Conservation (phyloP, 2,329 filamentous ascomycete species). For the Apiospora saccharicola region DNA sequence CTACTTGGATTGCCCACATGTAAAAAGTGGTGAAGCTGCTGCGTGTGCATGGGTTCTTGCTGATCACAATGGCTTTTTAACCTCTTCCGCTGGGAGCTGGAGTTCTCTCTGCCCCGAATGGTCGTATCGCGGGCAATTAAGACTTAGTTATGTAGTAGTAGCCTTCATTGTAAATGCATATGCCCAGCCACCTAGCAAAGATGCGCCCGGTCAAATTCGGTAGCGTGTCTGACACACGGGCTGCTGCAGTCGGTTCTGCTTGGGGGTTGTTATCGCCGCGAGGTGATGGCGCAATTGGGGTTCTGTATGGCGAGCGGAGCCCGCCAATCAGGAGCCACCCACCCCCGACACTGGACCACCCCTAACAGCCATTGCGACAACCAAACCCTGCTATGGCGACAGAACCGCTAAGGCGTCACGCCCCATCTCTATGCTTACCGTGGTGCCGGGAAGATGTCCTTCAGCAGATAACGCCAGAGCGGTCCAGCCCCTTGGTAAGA, state of each 20-base stretch:
- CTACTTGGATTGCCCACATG: background rate
- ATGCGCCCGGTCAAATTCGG: background rate
- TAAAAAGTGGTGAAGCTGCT: background rate
- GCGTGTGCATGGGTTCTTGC: background rate
- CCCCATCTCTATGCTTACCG: background rate
- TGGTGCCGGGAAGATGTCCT: background rate
- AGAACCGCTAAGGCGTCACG: background rate
- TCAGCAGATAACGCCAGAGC: background rate
- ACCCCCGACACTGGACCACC: background rate
- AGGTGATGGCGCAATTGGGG: conserved; percentile 17
- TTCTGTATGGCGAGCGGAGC: conserved; percentile 6
- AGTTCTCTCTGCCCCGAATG: background rate
- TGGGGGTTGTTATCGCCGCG: background rate
- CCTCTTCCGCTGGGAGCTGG: background rate
- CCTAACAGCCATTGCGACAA: background rate
- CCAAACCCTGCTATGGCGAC: conserved; percentile 1
- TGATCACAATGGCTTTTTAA: background rate
- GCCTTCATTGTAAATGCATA: background rate
- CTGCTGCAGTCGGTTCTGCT: too few species aligned
- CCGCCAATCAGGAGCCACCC: background rate
- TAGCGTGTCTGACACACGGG: background rate
- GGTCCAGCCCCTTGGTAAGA: background rate
- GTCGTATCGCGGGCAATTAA: background rate
- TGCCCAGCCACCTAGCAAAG: background rate
- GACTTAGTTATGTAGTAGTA: background rate